Conservation (phyloP, 2,329 filamentous ascomycete genomes). For the Trichoderma citrinoviride region DNA sequence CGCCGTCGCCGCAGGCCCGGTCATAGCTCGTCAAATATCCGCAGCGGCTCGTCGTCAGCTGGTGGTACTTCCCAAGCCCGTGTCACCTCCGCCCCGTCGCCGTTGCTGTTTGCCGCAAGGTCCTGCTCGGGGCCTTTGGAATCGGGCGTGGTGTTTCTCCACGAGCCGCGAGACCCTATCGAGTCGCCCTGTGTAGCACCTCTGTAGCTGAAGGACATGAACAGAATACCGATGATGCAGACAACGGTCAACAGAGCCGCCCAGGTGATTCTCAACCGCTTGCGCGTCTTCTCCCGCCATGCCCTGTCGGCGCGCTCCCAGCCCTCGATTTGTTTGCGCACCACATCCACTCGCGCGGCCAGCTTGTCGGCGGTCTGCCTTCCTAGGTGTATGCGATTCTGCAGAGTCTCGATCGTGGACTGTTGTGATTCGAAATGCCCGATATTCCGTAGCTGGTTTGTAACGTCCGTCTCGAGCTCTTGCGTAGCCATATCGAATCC, state of each 20-base stretch:
- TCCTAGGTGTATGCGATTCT: slow-evolving; percentile 59
- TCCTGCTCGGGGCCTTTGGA: slow-evolving; percentile 15
- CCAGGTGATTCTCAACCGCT: slow-evolving; percentile 62
- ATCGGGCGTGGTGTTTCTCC: slow-evolving; percentile 3
- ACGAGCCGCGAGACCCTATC: not conserved
- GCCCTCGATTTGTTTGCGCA: slow-evolving; percentile 61
- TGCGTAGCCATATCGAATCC: slow-evolving; percentile 60
- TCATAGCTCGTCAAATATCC: slow-evolving; percentile 48
- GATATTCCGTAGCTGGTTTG: slow-evolving; percentile 58
- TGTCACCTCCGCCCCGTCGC: slow-evolving; percentile 26
- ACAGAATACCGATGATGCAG: slow-evolving; percentile 48
- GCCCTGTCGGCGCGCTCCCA: slow-evolving; percentile 66
- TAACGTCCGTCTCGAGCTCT: slow-evolving; percentile 59
- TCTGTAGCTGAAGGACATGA: slow-evolving; percentile 34
- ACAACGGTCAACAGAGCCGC: slow-evolving; percentile 51
- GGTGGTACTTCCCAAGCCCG: slow-evolving; percentile 30
- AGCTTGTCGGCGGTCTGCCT: slow-evolving; percentile 59
- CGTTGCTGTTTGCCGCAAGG: slow-evolving; percentile 24
- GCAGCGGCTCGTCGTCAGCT: slow-evolving; percentile 39
- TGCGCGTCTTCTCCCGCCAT: slow-evolving; percentile 66
- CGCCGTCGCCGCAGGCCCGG: not conserved
- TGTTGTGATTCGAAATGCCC: slow-evolving; percentile 65
- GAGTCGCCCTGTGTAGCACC: slow-evolving; percentile 13
- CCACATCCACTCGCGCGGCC: slow-evolving; percentile 61
- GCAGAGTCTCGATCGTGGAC: slow-evolving; percentile 58